A percentile compares a stretch with the other conserved stretches of the same genome.
phyloP scores from a whole-genome alignment of 371 early-diverging fungal species.

The Circinella umbellata region DNA sequence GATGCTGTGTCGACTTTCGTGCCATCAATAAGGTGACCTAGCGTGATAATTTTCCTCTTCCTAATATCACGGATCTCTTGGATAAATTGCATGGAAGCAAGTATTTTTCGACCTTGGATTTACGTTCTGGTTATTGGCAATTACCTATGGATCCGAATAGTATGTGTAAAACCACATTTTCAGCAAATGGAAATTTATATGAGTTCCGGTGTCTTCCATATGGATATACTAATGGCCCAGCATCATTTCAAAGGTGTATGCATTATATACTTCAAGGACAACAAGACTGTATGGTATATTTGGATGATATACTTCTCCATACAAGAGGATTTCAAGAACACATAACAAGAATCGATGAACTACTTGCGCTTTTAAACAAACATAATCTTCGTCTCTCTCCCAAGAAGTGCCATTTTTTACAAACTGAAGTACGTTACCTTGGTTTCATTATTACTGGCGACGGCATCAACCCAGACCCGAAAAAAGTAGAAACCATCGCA shows the following conservation, averaged over 20 bases:
- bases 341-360: constrained; percentile 24
- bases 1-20: constrained; percentile 37
- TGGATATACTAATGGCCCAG: constrained; percentile 50
- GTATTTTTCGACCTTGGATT: constrained; percentile 53
- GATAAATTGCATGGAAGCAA: constrained; percentile 18
- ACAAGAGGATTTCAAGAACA: constrained; percentile 42
- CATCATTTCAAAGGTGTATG: constrained; percentile 47
- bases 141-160: constrained; percentile 26
- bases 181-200: constrained; percentile 31
- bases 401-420: constrained; percentile 37
- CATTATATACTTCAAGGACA: constrained; percentile 21
- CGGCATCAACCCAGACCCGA: constrained; percentile 33
- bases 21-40: constrained; percentile 43
- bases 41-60: constrained; percentile 42
- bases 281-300: constrained; percentile 20
- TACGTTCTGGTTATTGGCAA: constrained; percentile 46
- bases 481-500: constrained; percentile 29
- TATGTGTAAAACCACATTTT: constrained; percentile 37
- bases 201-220: constrained; percentile 54
- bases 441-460: constrained; percentile 32
- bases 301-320: constrained; percentile 63
- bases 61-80: constrained; percentile 38
- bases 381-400: constrained; percentile 33
- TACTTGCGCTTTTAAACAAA: constrained; percentile 34
- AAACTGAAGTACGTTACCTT: constrained; percentile 14